Conservation (phyloP, 179 eudicot genomes). For the Amaranthus tricolor region DNA sequence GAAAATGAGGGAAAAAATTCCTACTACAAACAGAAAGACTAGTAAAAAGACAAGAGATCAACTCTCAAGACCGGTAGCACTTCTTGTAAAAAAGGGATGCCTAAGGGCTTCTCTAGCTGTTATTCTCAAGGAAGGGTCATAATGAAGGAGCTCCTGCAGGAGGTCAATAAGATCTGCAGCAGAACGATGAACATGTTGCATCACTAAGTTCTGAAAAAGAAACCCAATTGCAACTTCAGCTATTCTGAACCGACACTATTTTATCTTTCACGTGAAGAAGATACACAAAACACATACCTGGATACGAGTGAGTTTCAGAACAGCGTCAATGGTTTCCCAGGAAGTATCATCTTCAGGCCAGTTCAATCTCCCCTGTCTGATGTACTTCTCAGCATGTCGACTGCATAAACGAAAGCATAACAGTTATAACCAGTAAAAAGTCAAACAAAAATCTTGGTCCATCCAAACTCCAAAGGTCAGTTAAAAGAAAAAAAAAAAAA, state of each 20-base stretch:
- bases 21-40: slow-evolving; percentile 19
- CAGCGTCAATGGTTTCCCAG: slow-evolving; percentile 79
- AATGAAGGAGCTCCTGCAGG: slow-evolving; percentile 53
- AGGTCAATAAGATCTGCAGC: slow-evolving; percentile 67
- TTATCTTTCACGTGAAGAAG: background rate
- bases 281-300: slow-evolving; percentile 34
- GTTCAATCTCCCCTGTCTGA: slow-evolving; percentile 59
- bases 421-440: background rate
- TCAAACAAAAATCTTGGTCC: background rate
- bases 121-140: slow-evolving; percentile 48
- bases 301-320: slow-evolving; percentile 63
- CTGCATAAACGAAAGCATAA: slow-evolving; percentile 24
- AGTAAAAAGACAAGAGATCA: slow-evolving; percentile 14
- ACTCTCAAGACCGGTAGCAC: slow-evolving; percentile 32
- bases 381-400: slow-evolving; percentile 54
- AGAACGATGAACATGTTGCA: slow-evolving; percentile 65
- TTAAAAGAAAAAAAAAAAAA: background rate
- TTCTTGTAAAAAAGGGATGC: slow-evolving; percentile 54
- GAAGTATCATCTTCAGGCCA: slow-evolving; percentile 94
- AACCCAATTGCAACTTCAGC: background rate
- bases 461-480: background rate
- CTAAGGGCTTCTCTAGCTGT: slow-evolving; percentile 53
- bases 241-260: background rate
- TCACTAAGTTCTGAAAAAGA: slow-evolving; percentile 48
- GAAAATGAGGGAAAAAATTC: slow-evolving; percentile 7